Conservation (phyloP, 148 eudicot species). For the Camellia granthamiana region DNA sequence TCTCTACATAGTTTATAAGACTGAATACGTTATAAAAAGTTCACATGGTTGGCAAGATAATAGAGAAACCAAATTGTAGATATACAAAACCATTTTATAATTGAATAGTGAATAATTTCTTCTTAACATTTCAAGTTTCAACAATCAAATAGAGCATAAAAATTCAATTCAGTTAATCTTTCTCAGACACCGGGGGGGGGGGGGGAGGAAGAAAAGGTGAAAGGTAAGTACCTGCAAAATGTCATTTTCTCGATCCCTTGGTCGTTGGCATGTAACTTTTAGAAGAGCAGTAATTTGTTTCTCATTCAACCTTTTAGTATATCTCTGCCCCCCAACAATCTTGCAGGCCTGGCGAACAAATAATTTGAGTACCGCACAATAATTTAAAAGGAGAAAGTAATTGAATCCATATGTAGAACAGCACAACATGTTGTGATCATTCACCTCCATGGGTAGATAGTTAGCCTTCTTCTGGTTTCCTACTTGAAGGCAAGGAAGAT, state of each 20-base stretch:
- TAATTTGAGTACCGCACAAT: constrained; percentile 9
- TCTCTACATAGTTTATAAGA: not conserved
- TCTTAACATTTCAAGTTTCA: not conserved
- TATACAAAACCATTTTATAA: not conserved
- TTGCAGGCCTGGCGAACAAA: constrained; percentile 60
- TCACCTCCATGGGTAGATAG: constrained; percentile 76
- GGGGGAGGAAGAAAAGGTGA: not conserved
- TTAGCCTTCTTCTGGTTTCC: constrained; percentile 84
- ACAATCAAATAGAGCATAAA: not conserved
- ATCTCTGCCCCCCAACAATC: constrained; percentile 74
- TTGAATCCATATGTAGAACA: not conserved
- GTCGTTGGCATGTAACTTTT: constrained; percentile 70
- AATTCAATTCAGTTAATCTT: not conserved
- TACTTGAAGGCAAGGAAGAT: constrained; percentile 78
- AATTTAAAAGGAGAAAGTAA: constrained; percentile 7
- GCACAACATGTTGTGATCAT: not conserved
- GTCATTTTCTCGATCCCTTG: constrained; percentile 66
- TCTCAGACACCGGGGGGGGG: not conserved
- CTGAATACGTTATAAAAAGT: not conserved
- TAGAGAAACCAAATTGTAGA: not conserved
- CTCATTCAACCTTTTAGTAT: constrained; percentile 68
- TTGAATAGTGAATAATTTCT: not conserved
- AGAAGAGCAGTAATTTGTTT: constrained; percentile 70
- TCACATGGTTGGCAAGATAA: constrained; percentile 7
- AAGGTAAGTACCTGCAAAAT: constrained; percentile 54